Evolutionary conservation across 495 filamentous ascomycete genomes (phyloP).

Genomic region (Thermothielavioides terrestris): DNA sequence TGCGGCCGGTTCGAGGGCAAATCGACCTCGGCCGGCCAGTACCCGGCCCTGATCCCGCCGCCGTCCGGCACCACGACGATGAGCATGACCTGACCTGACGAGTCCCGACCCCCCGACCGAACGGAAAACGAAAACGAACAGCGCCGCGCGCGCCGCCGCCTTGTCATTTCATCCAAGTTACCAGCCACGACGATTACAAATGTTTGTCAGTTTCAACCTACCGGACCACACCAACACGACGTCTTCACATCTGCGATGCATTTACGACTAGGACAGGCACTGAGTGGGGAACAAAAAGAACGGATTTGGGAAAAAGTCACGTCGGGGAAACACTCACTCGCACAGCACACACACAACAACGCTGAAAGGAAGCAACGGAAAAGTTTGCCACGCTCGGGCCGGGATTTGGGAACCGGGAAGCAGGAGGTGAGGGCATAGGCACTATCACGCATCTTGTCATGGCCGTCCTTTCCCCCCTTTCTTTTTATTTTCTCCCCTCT

Average conservation of each 20-base stretch:
- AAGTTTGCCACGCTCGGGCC: no score
- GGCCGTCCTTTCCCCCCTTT: no score
- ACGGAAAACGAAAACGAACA: not conserved
- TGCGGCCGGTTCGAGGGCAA: conserved; percentile 41
- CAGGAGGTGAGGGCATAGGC: no score
- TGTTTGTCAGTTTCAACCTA: no score
- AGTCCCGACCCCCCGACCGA: not conserved
- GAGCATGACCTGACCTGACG: conserved; percentile 1
- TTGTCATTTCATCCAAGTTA: not conserved
- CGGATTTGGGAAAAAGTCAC: not conserved
- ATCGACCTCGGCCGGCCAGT: conserved; percentile 35
- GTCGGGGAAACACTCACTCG: not conserved
- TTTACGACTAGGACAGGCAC: not conserved
- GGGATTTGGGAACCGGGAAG: no score
- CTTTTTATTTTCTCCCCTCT: no score
- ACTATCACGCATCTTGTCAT: no score
- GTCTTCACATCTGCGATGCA: not conserved
- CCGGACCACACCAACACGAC: not conserved
- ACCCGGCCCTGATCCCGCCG: conserved; percentile 33
- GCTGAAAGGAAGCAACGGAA: no score
- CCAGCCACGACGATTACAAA: not conserved
- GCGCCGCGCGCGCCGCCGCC: not conserved
- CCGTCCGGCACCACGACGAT: conserved; percentile 25
- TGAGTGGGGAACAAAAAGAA: not conserved
- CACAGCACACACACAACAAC: not conserved